A percentile compares a stretch with the other conserved stretches of the same genome.
Evolutionary conservation across 257 asterid species (phyloP).

Genomic region (Phtheirospermum japonicum): DNA sequence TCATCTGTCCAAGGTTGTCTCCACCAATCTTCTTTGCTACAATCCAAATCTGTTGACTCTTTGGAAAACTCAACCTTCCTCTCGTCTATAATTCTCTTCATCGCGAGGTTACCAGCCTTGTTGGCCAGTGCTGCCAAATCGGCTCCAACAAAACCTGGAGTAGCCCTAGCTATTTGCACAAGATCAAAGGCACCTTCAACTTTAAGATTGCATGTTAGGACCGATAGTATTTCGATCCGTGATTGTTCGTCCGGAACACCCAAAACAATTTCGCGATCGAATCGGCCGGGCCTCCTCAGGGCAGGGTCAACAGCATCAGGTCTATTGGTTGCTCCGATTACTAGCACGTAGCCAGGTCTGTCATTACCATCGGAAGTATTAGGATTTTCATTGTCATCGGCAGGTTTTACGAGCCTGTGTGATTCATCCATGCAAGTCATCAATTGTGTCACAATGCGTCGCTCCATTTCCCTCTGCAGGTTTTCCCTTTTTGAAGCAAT

Average conservation of each 20-base stretch:
- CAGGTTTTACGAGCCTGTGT: slow-evolving; percentile 40
- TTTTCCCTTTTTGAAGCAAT: slow-evolving; percentile 89
- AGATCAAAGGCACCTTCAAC: slow-evolving; percentile 86
- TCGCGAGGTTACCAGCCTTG: slow-evolving; percentile 82
- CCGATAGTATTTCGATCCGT: slow-evolving; percentile 64
- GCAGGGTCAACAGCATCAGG: slow-evolving; percentile 89
- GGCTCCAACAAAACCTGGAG: slow-evolving; percentile 94
- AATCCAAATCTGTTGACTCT: slow-evolving; percentile 29
- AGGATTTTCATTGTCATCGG: slow-evolving; percentile 28
- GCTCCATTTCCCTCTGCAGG: slow-evolving; percentile 78
- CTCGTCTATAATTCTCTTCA: slow-evolving; percentile 65
- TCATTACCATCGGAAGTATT: slow-evolving; percentile 35
- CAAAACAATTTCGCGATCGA: slow-evolving; percentile 74
- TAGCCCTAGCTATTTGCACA: slow-evolving; percentile 65
- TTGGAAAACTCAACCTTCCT: slow-evolving; percentile 42
- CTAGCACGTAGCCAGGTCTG: slow-evolving; percentile 64
- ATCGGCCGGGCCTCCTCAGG: slow-evolving; percentile 91
- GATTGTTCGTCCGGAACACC: slow-evolving; percentile 83
- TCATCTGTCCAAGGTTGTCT: slow-evolving; percentile 61
- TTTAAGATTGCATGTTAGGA: slow-evolving; percentile 55
- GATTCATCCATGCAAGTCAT: slow-evolving; percentile 91
- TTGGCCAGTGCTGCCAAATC: slow-evolving; percentile 71
- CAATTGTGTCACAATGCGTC: slow-evolving; percentile 80
- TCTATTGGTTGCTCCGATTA: slow-evolving; percentile 88
- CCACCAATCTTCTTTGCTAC: slow-evolving; percentile 68